These are phyloP conservation scores for Fusarium sp. DNA, from an alignment of 2,329 filamentous ascomycete genomes.

Conservation along the genomic window DNA sequence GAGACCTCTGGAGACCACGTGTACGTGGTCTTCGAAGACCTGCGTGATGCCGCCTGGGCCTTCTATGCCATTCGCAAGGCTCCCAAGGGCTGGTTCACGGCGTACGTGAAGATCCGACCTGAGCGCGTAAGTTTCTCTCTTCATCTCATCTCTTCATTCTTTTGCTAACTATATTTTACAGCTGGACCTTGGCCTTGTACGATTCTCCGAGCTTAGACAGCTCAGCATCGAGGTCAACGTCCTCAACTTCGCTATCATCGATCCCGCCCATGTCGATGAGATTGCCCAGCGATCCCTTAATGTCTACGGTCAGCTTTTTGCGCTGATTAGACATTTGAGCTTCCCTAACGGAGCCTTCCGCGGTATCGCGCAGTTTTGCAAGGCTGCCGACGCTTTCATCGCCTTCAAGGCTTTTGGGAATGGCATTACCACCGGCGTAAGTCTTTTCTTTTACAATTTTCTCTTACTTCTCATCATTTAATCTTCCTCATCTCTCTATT, in stretches of 20 bases:
- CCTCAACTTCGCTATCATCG: slow-evolving; percentile 19
- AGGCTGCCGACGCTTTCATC: slow-evolving; percentile 54
- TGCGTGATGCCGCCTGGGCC: slow-evolving; percentile 65
- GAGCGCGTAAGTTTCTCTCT: slow-evolving; percentile 16
- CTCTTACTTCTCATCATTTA: no score
- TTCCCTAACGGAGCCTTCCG: slow-evolving; percentile 55
- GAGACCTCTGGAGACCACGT: slow-evolving; percentile 53
- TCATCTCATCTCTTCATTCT: background rate
- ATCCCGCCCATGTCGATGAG: slow-evolving; percentile 49
- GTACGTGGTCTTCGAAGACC: slow-evolving; percentile 66
- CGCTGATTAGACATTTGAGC: slow-evolving; percentile 55
- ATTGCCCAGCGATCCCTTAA: slow-evolving; percentile 50
- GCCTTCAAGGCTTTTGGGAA: slow-evolving; percentile 50
- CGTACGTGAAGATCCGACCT: slow-evolving; percentile 33
- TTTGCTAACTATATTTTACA: background rate
- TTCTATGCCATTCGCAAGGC: slow-evolving; percentile 56
- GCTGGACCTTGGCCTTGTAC: slow-evolving; percentile 7
- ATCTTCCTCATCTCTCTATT: no score
- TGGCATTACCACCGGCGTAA: slow-evolving; percentile 40
- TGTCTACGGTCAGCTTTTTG: slow-evolving; percentile 61
- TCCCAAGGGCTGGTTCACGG: slow-evolving; percentile 55
- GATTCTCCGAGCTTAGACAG: slow-evolving; percentile 39
- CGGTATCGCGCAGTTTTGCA: slow-evolving; percentile 63
- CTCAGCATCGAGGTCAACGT: slow-evolving; percentile 42
- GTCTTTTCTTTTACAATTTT: background rate